Percentiles rank a stretch among this genome's conserved stretches.
Evolutionary conservation across 257 asterid species (phyloP).

Genomic region (Przewalskia tangutica): DNA sequence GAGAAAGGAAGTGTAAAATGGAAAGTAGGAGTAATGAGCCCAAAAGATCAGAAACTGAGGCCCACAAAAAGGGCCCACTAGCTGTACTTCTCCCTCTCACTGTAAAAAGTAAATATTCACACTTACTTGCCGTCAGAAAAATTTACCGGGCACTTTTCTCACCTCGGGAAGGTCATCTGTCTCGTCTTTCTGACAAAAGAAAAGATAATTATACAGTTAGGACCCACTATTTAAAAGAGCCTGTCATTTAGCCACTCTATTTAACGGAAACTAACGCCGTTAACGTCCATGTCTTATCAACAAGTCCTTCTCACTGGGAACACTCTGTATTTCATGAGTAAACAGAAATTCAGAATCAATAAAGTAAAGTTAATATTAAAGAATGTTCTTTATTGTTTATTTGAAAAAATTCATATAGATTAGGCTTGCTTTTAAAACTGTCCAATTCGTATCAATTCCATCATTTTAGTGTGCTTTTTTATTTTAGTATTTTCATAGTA

Average conservation of each 20-base stretch:
- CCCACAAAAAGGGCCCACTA: background rate
- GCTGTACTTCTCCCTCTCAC: background rate
- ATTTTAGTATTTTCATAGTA: background rate
- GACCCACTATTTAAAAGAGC: constrained; percentile 14
- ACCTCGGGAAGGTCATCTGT: constrained; percentile 51
- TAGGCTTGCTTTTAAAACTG: background rate
- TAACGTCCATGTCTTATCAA: background rate
- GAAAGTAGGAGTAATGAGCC: background rate
- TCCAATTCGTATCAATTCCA: constrained; percentile 1
- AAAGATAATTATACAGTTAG: background rate
- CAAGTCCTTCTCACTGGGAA: background rate
- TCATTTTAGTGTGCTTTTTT: background rate
- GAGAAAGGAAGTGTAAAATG: too few relatives aligned
- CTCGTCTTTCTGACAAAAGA: constrained; percentile 32
- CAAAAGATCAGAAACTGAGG: background rate
- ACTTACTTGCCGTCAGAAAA: constrained; percentile 23
- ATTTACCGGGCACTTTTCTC: constrained; percentile 15
- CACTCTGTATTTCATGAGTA: background rate
- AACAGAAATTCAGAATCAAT: background rate
- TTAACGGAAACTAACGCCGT: constrained; percentile 30
- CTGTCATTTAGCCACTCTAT: constrained; percentile 1
- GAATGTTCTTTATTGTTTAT: background rate
- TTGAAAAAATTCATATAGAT: background rate
- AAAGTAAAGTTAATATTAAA: background rate
- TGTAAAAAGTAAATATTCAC: background rate